A percentile compares a stretch with the other conserved stretches of the same genome.
phyloP scores from a whole-genome alignment of 257 asterid species.

The Primulina tabacum region DNA sequence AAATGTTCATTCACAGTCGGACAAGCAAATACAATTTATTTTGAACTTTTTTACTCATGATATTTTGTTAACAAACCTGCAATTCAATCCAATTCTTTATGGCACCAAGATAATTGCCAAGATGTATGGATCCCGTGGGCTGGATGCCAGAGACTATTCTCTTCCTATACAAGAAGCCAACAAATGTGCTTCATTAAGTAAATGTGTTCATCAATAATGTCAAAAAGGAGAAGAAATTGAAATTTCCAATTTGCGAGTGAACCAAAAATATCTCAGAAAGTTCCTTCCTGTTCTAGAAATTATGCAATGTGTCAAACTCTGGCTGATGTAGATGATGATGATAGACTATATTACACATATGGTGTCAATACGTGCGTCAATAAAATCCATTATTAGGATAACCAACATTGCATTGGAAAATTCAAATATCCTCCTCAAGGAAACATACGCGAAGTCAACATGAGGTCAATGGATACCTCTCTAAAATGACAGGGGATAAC shows the following conservation, averaged over 20 bases:
- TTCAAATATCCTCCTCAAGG: background rate
- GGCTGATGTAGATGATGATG: background rate
- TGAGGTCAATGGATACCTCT: background rate
- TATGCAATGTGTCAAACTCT: background rate
- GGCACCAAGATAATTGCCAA: background rate
- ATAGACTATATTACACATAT: background rate
- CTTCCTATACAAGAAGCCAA: constrained; percentile 49
- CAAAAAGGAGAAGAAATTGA: background rate
- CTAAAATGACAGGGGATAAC: background rate
- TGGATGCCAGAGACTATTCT: constrained; percentile 98
- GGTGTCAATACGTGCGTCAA: background rate
- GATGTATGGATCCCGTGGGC: constrained; percentile 82
- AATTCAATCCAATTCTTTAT: constrained; percentile 31
- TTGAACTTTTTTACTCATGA: background rate
- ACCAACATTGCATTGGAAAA: background rate
- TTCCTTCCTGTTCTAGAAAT: too few species aligned
- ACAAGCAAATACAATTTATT: constrained; percentile 4
- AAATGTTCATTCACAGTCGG: background rate
- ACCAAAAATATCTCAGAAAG: background rate
- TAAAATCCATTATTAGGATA: background rate
- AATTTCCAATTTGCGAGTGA: background rate
- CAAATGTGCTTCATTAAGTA: background rate
- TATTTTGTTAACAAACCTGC: constrained; percentile 53
- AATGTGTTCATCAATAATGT: background rate
- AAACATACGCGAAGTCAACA: background rate